Conservation (phyloP, 1,139 yeast genomes). For the Fermentozyma sake region DNA sequence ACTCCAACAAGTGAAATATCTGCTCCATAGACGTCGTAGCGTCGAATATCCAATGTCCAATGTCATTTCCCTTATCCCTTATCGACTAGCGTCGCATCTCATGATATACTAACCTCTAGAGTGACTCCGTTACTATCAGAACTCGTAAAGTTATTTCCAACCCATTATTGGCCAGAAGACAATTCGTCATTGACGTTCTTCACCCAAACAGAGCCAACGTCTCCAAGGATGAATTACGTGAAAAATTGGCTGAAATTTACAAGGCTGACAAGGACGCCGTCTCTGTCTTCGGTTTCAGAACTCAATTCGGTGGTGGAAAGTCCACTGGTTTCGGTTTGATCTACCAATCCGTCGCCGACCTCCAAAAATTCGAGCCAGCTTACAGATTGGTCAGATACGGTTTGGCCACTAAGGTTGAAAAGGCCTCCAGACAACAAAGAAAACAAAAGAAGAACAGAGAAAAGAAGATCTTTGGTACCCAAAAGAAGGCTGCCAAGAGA, state of each 20-base stretch:
- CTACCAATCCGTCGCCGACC: slow-evolving; percentile 97
- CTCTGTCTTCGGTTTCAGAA: slow-evolving; percentile 98
- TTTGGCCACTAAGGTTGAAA: slow-evolving; percentile 91
- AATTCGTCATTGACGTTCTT: slow-evolving; percentile 98
- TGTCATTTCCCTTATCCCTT: no score
- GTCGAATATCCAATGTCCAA: no score
- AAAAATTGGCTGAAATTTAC: slow-evolving; percentile 93
- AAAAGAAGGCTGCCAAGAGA: slow-evolving; percentile 89
- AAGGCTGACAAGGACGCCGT: slow-evolving; percentile 98
- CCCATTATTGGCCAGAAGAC: slow-evolving; percentile 99
- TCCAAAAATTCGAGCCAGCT: slow-evolving; percentile 98
- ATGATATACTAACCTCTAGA: slow-evolving; percentile 53
- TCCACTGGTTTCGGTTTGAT: slow-evolving; percentile 99
- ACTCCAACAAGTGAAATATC: no score
- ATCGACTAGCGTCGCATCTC: no score
- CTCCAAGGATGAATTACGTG: slow-evolving; percentile 99
- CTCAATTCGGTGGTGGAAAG: slow-evolving; percentile 99
- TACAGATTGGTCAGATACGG: slow-evolving; percentile 99
- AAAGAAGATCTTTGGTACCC: slow-evolving; percentile 98
- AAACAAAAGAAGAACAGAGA: slow-evolving; percentile 99
- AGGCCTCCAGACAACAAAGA: slow-evolving; percentile 99
- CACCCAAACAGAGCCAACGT: slow-evolving; percentile 99
- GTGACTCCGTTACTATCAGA: slow-evolving; percentile 99
- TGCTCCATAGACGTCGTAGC: no score
- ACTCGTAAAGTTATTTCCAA: slow-evolving; percentile 99